Base-by-base conservation (phyloP, 2,329 filamentous ascomycete genomes). In the Ophiostoma tasmaniense region DNA sequence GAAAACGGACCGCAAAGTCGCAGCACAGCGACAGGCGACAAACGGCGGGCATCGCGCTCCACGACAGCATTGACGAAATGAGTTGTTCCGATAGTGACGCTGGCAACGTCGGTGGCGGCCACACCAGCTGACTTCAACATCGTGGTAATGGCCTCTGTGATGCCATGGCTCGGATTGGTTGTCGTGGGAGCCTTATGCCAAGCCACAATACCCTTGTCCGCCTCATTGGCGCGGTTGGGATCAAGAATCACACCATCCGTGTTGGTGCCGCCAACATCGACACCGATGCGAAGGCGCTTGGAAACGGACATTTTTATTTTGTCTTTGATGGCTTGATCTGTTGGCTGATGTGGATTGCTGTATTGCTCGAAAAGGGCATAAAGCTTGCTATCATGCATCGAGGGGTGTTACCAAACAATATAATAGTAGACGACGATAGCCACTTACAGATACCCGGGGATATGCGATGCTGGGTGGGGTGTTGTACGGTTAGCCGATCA, bases 41-140 rank as follows among this genome's bases (percentile, higher is more conserved):
- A 75, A 1, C 82, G 79, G 1, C 78, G 74, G 8, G 77, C 77
- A 70, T 87, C 84, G 61, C 81, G 78, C 74, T 87, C 83, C 0
- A 87, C 78, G 2, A 87, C 82, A 10, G 84, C 84, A 70, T 87
- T 87, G 73, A 87, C 80, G 72, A 87, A 87, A 70, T 87, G 84
- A 0, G 85, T 87, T 0, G 82, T 84, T 67, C 83, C 83, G 71
- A 85, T 84, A 2, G 82, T 83, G 17, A 85, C 80, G 70, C 80
- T 81, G 17, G 81, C 79, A 22, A 85, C 77, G 6, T 79, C 74
- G 0, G 75, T 73, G 0, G 79, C 77, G 55, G 73, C 70, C 42
- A 80, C 75, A 6, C 71, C 67, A 17, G 77, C 74, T 0, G 75
- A 73, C 17, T 75, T 66, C 70, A 85, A 78, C 77, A 84, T 81